Conservation (phyloP, 768 basidiomycete species). For the Austroboletus festivus region DNA sequence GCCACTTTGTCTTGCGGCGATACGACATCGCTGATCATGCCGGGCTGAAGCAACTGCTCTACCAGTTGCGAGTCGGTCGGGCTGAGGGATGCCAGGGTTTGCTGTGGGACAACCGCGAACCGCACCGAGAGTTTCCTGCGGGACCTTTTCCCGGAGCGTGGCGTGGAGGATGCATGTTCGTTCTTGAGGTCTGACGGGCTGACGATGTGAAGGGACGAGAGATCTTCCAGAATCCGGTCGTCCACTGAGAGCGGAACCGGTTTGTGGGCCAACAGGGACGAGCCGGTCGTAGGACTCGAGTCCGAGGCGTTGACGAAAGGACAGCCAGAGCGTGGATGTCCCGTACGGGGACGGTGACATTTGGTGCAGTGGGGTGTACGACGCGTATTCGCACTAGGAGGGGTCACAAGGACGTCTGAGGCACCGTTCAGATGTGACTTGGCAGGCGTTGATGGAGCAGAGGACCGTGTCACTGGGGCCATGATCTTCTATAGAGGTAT, state of each 20-base stretch:
- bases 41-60: slow-evolving; percentile 44
- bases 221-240: slow-evolving; percentile 37
- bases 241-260: slow-evolving; percentile 1
- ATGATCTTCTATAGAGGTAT: slow-evolving; percentile 16
- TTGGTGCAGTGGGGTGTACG: slow-evolving; percentile 53
- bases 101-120: slow-evolving; percentile 31
- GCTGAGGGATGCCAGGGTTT: slow-evolving; percentile 51
- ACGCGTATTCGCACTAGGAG: slow-evolving; percentile 42
- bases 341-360: slow-evolving; percentile 51
- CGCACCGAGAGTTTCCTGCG: slow-evolving; percentile 30
- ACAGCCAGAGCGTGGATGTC: slow-evolving; percentile 65
- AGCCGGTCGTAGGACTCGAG: slow-evolving; percentile 3
- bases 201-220: slow-evolving; percentile 47
- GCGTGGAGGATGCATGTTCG: slow-evolving; percentile 2
- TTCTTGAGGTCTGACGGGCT: slow-evolving; percentile 17
- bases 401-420: slow-evolving; percentile 14
- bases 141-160: slow-evolving; percentile 4
- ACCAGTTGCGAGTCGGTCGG: slow-evolving; percentile 46
- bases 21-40: slow-evolving; percentile 31
- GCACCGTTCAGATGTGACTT: slow-evolving; percentile 14
- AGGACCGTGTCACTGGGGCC: slow-evolving; percentile 29
- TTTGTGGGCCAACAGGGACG: slow-evolving; percentile 13
- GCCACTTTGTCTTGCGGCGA: slow-evolving; percentile 27
- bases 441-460: slow-evolving; percentile 30
- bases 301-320: slow-evolving; percentile 38